phyloP scores from a whole-genome alignment of 2,329 filamentous ascomycete genomes.

The Fusarium buharicum region DNA sequence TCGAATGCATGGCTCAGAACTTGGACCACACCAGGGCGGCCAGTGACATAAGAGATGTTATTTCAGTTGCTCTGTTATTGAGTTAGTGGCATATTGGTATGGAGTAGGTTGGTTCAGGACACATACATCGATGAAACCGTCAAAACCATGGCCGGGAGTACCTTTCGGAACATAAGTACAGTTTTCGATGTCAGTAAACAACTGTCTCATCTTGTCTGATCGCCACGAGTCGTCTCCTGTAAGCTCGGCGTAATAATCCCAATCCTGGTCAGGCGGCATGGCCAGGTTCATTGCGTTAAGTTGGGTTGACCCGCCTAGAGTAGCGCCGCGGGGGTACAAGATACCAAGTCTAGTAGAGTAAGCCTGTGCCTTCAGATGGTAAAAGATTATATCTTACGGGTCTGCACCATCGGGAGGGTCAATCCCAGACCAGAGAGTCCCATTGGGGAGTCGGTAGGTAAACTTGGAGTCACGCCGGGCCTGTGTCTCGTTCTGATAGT shows the following conservation, averaged over 20 bases:
- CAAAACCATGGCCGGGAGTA: slow-evolving; percentile 54
- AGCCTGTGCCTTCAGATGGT: too few relatives aligned
- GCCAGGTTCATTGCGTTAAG: slow-evolving; percentile 39
- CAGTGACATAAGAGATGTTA: slow-evolving; percentile 34
- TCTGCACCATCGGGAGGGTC: slow-evolving; percentile 48
- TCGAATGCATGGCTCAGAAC: slow-evolving; percentile 16
- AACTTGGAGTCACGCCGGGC: slow-evolving; percentile 37
- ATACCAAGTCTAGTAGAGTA: too few relatives aligned
- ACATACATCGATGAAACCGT: slow-evolving; percentile 51
- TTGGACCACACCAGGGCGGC: slow-evolving; percentile 23
- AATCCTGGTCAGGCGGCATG: slow-evolving; percentile 28
- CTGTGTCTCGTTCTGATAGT: slow-evolving; percentile 56
- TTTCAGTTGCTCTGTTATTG: slow-evolving; percentile 40
- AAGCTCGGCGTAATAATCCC: slow-evolving; percentile 50
- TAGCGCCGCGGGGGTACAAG: slow-evolving; percentile 39
- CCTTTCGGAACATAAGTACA: slow-evolving; percentile 53
- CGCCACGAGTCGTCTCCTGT: slow-evolving; percentile 58
- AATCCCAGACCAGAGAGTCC: slow-evolving; percentile 34
- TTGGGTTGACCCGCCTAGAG: slow-evolving; percentile 32
- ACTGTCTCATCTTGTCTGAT: slow-evolving; percentile 53
- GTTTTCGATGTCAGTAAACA: slow-evolving; percentile 55
- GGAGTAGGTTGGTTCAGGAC: neutral
- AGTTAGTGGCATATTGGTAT: too few relatives aligned
- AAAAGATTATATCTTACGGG: slow-evolving; percentile 37
- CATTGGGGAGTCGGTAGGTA: slow-evolving; percentile 33